These are phyloP conservation scores for Akanthomyces lecanii DNA, from an alignment of 2,329 filamentous ascomycete species.

Conservation along the genomic window DNA sequence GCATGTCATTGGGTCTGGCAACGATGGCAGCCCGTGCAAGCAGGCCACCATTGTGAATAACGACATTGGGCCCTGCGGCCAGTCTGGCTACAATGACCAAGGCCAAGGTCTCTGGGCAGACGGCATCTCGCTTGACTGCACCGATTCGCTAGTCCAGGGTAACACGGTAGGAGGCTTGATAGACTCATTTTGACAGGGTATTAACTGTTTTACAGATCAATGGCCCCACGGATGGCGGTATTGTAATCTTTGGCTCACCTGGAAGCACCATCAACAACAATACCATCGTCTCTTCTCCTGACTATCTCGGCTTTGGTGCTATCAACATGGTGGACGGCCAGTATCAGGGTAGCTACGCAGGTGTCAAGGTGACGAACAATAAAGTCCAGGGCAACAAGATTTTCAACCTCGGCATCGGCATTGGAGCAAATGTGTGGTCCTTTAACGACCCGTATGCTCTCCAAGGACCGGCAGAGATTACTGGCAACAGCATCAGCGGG, in stretches of 20 bases:
- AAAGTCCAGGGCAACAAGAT: conserved; percentile 22
- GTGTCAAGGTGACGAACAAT: conserved; percentile 24
- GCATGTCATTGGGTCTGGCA: conserved; percentile 24
- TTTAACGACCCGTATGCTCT: conserved; percentile 21
- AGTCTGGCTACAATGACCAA: conserved; percentile 21
- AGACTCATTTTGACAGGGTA: neutral
- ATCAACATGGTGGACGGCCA: conserved; percentile 26
- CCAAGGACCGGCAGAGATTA: conserved; percentile 21
- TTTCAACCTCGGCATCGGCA: conserved; percentile 25
- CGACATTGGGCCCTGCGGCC: conserved; percentile 25
- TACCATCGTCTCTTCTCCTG: conserved; percentile 23
- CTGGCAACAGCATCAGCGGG: conserved; percentile 22
- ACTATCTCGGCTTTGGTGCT: conserved; percentile 24
- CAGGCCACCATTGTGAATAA: conserved; percentile 24
- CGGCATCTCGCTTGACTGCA: conserved; percentile 25
- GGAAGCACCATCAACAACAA: conserved; percentile 23
- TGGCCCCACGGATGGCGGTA: conserved; percentile 24
- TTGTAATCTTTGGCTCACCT: conserved; percentile 26
- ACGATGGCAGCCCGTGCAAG: conserved; percentile 22
- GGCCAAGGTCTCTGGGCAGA: conserved; percentile 24
- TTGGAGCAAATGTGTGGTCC: conserved; percentile 25
- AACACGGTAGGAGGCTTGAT: conserved; percentile 20
- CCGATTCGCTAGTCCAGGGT: conserved; percentile 20
- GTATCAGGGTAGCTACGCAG: conserved; percentile 24
- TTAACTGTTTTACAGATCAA: conserved; percentile 18